Evolutionary conservation across 2,329 filamentous ascomycete genomes (phyloP).

Genomic region (Aspergillus pseudoterreus): DNA sequence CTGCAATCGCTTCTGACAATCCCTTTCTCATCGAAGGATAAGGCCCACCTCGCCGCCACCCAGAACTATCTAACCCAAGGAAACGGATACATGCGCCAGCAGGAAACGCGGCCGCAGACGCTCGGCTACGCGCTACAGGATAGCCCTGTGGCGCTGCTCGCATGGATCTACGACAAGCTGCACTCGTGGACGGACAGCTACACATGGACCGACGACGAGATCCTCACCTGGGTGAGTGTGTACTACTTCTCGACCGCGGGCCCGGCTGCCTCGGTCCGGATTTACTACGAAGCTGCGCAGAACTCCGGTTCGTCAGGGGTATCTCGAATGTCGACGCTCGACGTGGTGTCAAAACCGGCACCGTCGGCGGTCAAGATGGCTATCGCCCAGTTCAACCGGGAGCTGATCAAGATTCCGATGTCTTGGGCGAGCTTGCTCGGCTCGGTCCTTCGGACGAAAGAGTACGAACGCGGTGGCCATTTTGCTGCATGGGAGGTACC

Average conservation of each 20-base stretch:
- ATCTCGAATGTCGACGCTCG: slow-evolving; percentile 13
- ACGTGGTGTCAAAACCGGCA: slow-evolving; percentile 40
- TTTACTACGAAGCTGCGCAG: slow-evolving; percentile 66
- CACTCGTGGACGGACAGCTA: slow-evolving; percentile 72
- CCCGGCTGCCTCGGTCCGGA: slow-evolving; percentile 62
- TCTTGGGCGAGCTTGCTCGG: slow-evolving; percentile 51
- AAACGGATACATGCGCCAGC: slow-evolving; percentile 54
- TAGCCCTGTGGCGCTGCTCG: slow-evolving; percentile 65
- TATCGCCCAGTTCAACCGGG: slow-evolving; percentile 49
- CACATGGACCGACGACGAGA: slow-evolving; percentile 71
- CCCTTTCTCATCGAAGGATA: slow-evolving; percentile 26
- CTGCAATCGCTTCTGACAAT: slow-evolving; percentile 24
- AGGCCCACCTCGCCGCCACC: slow-evolving; percentile 19
- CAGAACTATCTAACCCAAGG: slow-evolving; percentile 21
- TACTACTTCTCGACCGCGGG: slow-evolving; percentile 70
- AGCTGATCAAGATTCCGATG: slow-evolving; percentile 48
- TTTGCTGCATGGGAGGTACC: slow-evolving; percentile 53
- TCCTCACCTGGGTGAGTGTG: slow-evolving; percentile 70
- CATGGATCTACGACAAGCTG: slow-evolving; percentile 80
- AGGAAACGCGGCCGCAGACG: slow-evolving; percentile 69
- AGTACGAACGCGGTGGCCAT: slow-evolving; percentile 48
- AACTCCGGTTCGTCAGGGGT: neutral
- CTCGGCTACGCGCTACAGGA: slow-evolving; percentile 67
- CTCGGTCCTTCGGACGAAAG: slow-evolving; percentile 47
- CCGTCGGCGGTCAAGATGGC: slow-evolving; percentile 48